Conservation (phyloP, 768 basidiomycete genomes). For the Pleurotus platypus region DNA sequence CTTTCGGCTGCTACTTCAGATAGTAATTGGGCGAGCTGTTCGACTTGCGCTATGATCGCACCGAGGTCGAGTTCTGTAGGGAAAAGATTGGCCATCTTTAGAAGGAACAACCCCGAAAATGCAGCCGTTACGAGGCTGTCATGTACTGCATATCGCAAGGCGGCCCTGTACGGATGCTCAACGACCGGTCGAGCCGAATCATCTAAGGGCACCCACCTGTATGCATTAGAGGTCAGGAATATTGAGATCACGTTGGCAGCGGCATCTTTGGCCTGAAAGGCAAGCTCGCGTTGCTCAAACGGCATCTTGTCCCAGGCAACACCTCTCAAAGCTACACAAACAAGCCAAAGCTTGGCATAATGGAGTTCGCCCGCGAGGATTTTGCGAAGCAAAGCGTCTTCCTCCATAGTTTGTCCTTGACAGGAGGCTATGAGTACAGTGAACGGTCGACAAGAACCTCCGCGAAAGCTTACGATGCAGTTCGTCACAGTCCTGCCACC, state of each 20-base stretch:
- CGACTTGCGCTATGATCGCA: slow-evolving; percentile 78
- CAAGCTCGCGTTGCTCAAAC: slow-evolving; percentile 90
- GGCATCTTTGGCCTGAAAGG: slow-evolving; percentile 93
- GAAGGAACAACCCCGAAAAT: slow-evolving; percentile 85
- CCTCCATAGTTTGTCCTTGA: slow-evolving; percentile 75
- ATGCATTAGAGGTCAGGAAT: slow-evolving; percentile 77
- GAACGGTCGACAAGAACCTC: slow-evolving; percentile 6
- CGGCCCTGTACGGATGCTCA: slow-evolving; percentile 49
- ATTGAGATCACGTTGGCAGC: slow-evolving; percentile 83
- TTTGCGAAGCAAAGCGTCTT: slow-evolving; percentile 81
- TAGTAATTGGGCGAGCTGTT: slow-evolving; percentile 85
- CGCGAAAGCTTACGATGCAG: slow-evolving; percentile 42
- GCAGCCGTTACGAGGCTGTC: slow-evolving; percentile 90
- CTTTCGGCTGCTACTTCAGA: slow-evolving; percentile 94
- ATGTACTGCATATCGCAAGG: slow-evolving; percentile 90
- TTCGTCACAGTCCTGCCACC: slow-evolving; percentile 88
- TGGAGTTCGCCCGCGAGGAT: slow-evolving; percentile 86
- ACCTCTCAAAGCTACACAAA: slow-evolving; percentile 88
- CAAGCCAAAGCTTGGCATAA: slow-evolving; percentile 93
- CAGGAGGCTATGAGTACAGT: neutral
- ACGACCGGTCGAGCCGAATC: neutral
- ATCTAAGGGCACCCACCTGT: slow-evolving; percentile 50
- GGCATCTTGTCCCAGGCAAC: slow-evolving; percentile 96
- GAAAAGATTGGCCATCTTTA: slow-evolving; percentile 95
- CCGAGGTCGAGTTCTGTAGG: slow-evolving; percentile 78